Base-by-base conservation (phyloP, 169 alveolate species). In the Ichthyophthirius multifiliis region DNA sequence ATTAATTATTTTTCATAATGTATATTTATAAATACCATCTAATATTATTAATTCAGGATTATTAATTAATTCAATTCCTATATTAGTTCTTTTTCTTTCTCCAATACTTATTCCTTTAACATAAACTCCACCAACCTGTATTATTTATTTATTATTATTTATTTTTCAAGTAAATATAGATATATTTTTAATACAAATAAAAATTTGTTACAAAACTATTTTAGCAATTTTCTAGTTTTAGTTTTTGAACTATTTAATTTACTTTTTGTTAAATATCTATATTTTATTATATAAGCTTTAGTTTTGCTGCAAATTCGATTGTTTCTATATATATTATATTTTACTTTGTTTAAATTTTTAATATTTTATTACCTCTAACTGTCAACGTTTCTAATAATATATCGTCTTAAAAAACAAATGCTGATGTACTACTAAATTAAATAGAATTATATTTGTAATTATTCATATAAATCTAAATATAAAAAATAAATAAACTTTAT, bases 21-120 rank as follows among this genome's bases (percentile, higher is more conserved):
- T 10, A 20, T 55, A 27, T 55, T 10, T 10, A 27, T 10, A 55
- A 6, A 27, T 27, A 55, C 96, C 71, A 88, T 95, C 99, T 74
- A 97, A 85, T 84, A 96, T 85, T 23, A 97, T 82, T 43, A 96
- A 75, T 6, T 88, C 71, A 23, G 99, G 99, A 74, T 96, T 91
- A 47, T 94, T 86, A 23, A 97, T 90, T 43, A 96, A 84, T 82
- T 96, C 99, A 37, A 93, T 89, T 20, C 97, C 99, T 5, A 97
- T 93, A 15, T 96, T 90, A 30, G 95, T 93, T 64, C 99, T 85
- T 76, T 94, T 95, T 67, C 96, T 88, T 78, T 97, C 98, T 9
- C 99, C 99, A n/a, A 98, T 98, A 9, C 97, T 93, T 0, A 96
- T 87, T 35, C 98, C 97, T 86, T 93, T 94, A 5, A 77, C 63